Conservation (phyloP, 345 rosid genomes). For the Camelina hispida region DNA sequence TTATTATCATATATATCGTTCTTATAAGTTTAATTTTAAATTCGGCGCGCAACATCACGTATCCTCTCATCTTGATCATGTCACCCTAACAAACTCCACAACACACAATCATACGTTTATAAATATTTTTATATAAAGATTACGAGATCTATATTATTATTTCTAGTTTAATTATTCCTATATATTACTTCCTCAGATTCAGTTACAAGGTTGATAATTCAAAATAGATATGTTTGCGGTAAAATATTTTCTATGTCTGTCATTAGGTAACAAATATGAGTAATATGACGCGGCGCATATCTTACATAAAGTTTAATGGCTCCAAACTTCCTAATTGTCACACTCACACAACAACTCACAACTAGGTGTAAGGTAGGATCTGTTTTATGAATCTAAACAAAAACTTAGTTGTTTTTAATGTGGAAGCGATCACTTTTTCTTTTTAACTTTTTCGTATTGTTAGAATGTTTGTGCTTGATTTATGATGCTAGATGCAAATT, state of each 20-base stretch:
- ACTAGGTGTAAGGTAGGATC: background rate
- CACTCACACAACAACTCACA: background rate
- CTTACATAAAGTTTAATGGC: background rate
- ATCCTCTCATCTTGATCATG: conserved; percentile 42
- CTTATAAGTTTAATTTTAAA: background rate
- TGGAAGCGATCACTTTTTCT: too few relatives aligned
- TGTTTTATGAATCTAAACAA: background rate
- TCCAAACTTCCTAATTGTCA: background rate
- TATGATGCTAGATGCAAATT: background rate
- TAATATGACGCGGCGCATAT: background rate
- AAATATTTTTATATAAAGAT: conserved; percentile 4
- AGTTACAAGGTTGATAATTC: background rate
- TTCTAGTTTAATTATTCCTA: background rate
- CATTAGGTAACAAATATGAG: background rate
- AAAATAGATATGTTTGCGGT: background rate
- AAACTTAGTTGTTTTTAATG: background rate
- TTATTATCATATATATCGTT: background rate
- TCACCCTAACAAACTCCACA: conserved; percentile 40
- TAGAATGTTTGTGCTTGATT: background rate
- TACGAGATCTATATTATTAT: conserved; percentile 25
- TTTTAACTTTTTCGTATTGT: too few relatives aligned
- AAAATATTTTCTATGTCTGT: background rate
- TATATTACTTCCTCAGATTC: background rate
- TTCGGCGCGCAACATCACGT: conserved; percentile 32
- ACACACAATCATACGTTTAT: background rate